Base-by-base conservation (phyloP, 257 asterid species). In the Solanum paucissectum region DNA sequence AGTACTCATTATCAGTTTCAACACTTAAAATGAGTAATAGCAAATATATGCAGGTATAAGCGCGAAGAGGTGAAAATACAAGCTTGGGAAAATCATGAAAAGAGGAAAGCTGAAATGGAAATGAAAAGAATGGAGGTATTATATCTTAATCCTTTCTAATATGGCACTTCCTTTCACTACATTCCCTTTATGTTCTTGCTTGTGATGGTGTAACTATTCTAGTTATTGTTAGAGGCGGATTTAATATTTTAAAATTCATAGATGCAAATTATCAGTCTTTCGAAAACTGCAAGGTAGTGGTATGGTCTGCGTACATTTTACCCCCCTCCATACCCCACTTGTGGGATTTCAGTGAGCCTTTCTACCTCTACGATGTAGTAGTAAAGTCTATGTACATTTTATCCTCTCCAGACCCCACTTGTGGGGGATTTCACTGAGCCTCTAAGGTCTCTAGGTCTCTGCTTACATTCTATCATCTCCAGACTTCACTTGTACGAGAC, bases 61-160 rank as follows among this genome's bases (percentile, higher is more conserved):
- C 93, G 99, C 0, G 98, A 97, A 92, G 98, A 97, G 88, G 95
- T 94, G 89, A 97, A 91, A 93, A 96, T 97, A 84, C 97, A 97
- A 76, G 99, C 98, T 3, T 95, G 99, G 99, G 98, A 97, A 85
- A 97, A 96, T 90, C 99, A 96, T 84, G 89, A 95, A 91, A 95
- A 95, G 74, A 93, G 94, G 92, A 97, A 91, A 90, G 98, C 99
- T 32, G 99, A 97, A 85, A 92, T 96, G 98, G 96, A 94, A 89
- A 93, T 91, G 94, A 87, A 95, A 86, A 93, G 93, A 90, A 92
- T 91, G 83, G 99, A 97, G 99, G 99, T 97, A 93, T 18, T 10
- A 40, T 33, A 34, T 34, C 46, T 40, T 66, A 27, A 12, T 33
- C 14, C 32, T 29, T 29, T 29, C 32, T 29, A 29, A 29, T 29